Conservation (phyloP, 2,329 filamentous ascomycete genomes). For the Botryotinia convoluta region DNA sequence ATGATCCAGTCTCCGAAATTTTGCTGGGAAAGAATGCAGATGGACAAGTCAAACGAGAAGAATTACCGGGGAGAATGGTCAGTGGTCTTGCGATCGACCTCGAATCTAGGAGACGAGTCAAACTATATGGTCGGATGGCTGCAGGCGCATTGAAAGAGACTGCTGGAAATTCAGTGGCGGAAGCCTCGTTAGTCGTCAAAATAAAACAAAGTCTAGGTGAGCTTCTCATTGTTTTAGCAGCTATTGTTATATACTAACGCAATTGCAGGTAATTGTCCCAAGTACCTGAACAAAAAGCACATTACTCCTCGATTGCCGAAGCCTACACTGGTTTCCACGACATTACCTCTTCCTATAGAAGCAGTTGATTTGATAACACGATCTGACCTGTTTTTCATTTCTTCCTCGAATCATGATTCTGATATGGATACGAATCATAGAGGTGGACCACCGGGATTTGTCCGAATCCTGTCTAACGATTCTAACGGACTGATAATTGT, state of each 20-base stretch:
- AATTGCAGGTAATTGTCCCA: constrained; percentile 70
- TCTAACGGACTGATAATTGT: constrained; percentile 49
- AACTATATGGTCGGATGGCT: constrained; percentile 68
- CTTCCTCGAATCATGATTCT: constrained; percentile 56
- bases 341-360: constrained; percentile 37
- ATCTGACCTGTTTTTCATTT: constrained; percentile 77
- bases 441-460: constrained; percentile 71
- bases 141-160: constrained; percentile 53
- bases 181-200: constrained; percentile 57
- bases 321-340: constrained; percentile 50
- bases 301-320: constrained; percentile 55
- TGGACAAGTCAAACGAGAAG: constrained; percentile 38
- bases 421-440: constrained; percentile 85
- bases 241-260: constrained; percentile 4
- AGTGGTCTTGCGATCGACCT: constrained; percentile 63
- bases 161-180: constrained; percentile 28
- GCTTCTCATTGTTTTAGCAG: constrained; percentile 3
- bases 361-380: constrained; percentile 53
- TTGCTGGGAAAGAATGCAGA: constrained; percentile 53
- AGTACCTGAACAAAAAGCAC: constrained; percentile 76
- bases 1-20: constrained; percentile 68
- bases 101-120: constrained; percentile 66
- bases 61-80: constrained; percentile 49
- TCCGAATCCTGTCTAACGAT: constrained; percentile 62
- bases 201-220: constrained; percentile 65